Conservation (phyloP, 768 basidiomycete species). For the Epithele typhae region DNA sequence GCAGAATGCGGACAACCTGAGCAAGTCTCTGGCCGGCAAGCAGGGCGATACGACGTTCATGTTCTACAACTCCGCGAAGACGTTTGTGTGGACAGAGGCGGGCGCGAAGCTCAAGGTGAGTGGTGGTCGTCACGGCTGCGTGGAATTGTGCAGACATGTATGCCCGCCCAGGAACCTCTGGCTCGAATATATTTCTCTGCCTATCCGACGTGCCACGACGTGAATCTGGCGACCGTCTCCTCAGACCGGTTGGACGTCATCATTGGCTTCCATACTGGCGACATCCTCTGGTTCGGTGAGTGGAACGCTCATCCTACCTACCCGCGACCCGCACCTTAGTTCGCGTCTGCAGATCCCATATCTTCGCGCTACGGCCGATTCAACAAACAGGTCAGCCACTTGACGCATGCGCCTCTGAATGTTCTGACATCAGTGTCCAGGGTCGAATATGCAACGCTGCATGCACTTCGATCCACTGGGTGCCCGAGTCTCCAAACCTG, state of each 20-base stretch:
- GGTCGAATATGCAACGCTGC: slow-evolving; percentile 77
- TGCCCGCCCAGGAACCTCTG: slow-evolving; percentile 69
- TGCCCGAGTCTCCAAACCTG: slow-evolving; percentile 71
- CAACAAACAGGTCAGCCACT: slow-evolving; percentile 67
- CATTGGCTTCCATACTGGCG: slow-evolving; percentile 92
- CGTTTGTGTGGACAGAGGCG: slow-evolving; percentile 81
- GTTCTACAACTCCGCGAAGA: slow-evolving; percentile 86
- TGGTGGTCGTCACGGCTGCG: not conserved
- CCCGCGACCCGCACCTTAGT: too few relatives aligned
- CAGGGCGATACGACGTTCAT: slow-evolving; percentile 83
- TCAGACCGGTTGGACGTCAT: slow-evolving; percentile 80
- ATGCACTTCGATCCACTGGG: slow-evolving; percentile 90
- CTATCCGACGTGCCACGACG: slow-evolving; percentile 87
- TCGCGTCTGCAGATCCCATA: slow-evolving; percentile 63
- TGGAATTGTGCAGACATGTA: slow-evolving; percentile 1
- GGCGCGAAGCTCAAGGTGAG: slow-evolving; percentile 81
- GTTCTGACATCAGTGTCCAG: slow-evolving; percentile 27
- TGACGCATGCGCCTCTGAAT: not conserved
- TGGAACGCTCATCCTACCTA: too few relatives aligned
- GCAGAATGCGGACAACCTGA: slow-evolving; percentile 75
- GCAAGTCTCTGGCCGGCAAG: slow-evolving; percentile 65
- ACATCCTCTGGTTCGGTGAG: slow-evolving; percentile 91
- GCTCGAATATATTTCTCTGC: slow-evolving; percentile 81
- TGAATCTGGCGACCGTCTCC: slow-evolving; percentile 74
- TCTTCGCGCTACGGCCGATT: slow-evolving; percentile 78